These are phyloP conservation scores for Capsicum chinense DNA, from an alignment of 257 asterid species.

Conservation along the genomic window DNA sequence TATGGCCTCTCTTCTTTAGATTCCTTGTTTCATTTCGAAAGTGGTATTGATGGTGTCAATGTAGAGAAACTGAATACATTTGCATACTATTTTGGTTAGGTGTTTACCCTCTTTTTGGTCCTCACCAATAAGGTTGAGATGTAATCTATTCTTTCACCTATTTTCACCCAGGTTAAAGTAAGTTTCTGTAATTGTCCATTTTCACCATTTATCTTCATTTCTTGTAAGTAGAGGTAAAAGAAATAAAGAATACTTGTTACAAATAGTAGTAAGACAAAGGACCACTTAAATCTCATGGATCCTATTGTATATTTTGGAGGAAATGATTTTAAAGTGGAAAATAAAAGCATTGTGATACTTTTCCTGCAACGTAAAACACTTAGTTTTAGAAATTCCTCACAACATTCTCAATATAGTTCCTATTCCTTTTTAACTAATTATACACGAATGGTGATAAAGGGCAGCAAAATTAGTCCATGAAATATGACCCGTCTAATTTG, in stretches of 20 bases:
- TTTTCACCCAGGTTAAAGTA: neutral
- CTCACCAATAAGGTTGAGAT: neutral
- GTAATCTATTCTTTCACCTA: neutral
- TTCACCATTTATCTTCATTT: neutral
- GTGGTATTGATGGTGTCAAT: neutral
- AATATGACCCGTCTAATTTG: neutral
- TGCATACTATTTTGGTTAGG: neutral
- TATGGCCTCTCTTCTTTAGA: neutral
- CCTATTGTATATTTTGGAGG: conserved; percentile 17
- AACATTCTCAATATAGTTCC: conserved; percentile 32
- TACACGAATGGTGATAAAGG: neutral
- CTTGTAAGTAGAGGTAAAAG: neutral
- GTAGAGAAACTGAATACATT: neutral
- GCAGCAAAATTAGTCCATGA: neutral
- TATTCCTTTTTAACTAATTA: conserved; percentile 28
- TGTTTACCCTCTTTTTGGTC: neutral
- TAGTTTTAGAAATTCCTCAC: conserved; percentile 18
- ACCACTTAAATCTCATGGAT: neutral
- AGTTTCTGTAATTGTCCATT: neutral
- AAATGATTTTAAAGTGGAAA: conserved; percentile 6
- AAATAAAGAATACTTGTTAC: neutral
- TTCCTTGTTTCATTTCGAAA: neutral
- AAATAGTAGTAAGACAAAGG: neutral
- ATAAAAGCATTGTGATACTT: neutral
- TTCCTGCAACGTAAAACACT: conserved; percentile 22